Conservation (phyloP, 75 land plant species). For the Isoetes taiwanensis region DNA sequence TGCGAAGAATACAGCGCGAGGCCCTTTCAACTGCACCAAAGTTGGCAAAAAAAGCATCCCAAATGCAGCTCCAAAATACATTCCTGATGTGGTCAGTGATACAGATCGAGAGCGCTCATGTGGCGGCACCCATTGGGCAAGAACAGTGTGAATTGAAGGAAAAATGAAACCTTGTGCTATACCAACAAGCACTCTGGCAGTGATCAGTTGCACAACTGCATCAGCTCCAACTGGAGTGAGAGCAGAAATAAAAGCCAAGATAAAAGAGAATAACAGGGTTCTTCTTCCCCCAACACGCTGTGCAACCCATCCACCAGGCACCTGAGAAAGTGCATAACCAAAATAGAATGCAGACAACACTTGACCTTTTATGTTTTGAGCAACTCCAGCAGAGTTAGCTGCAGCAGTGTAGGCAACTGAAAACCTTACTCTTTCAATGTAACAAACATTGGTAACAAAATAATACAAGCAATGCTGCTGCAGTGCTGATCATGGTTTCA, state of each 20-base stretch:
- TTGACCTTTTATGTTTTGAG: slow-evolving; percentile 47
- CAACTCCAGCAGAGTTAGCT: slow-evolving; percentile 45
- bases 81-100: slow-evolving; percentile 78
- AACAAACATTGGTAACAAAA: slow-evolving; percentile 76
- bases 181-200: slow-evolving; percentile 55
- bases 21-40: slow-evolving; percentile 48
- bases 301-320: slow-evolving; percentile 89
- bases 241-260: slow-evolving; percentile 52
- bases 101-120: slow-evolving; percentile 82
- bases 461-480: too few relatives aligned
- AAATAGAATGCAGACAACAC: slow-evolving; percentile 68
- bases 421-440: slow-evolving; percentile 75
- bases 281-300: slow-evolving; percentile 54
- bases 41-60: slow-evolving; percentile 68
- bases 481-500: too few relatives aligned
- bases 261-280: slow-evolving; percentile 50
- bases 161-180: slow-evolving; percentile 82
- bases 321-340: slow-evolving; percentile 72
- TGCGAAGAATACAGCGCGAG: slow-evolving; percentile 49
- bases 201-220: slow-evolving; percentile 19
- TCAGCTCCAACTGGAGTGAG: slow-evolving; percentile 48
- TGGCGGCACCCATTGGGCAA: slow-evolving; percentile 91
- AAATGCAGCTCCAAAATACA: slow-evolving; percentile 80
- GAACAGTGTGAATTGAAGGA: slow-evolving; percentile 72
- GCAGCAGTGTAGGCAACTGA: slow-evolving; percentile 78